phyloP scores from a whole-genome alignment of 805 yeast species.

The Ascoidea rubescens region DNA sequence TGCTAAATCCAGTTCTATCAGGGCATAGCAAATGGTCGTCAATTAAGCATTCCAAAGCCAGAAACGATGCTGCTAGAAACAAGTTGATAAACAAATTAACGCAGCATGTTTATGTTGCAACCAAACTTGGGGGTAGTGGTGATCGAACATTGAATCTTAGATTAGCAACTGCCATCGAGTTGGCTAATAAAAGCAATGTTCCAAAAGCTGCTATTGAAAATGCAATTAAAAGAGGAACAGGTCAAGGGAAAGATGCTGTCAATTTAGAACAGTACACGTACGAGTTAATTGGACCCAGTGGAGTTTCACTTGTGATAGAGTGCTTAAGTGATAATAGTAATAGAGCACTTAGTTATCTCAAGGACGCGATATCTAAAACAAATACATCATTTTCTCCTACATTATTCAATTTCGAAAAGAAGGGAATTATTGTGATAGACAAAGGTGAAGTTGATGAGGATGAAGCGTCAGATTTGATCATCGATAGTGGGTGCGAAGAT shows the following conservation, averaged over 20 bases:
- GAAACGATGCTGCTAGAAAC: conserved; percentile 72
- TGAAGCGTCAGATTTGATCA: conserved; percentile 54
- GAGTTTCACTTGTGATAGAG: conserved; percentile 74
- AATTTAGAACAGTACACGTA: conserved; percentile 33
- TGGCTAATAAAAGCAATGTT: conserved; percentile 63
- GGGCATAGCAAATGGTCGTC: conserved; percentile 97
- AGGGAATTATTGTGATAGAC: conserved; percentile 56
- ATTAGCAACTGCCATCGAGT: conserved; percentile 59
- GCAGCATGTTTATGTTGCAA: conserved; percentile 60
- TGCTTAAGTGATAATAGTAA: conserved; percentile 83
- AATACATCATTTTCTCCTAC: conserved; percentile 69
- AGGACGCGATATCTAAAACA: conserved; percentile 59
- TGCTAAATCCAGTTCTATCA: conserved; percentile 17
- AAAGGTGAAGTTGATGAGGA: conserved; percentile 27
- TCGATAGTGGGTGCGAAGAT: conserved; percentile 75
- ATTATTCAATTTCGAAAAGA: conserved; percentile 58
- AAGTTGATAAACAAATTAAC: conserved; percentile 59
- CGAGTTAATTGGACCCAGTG: conserved; percentile 90
- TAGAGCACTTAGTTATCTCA: conserved; percentile 62
- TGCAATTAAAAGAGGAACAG: conserved; percentile 78
- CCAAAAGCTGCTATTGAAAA: conserved; percentile 76
- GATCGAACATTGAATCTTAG: conserved; percentile 37
- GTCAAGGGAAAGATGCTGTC: conserved; percentile 38
- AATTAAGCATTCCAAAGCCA: conserved; percentile 87
- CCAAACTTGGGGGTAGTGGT: conserved; percentile 61